These are phyloP conservation scores for Psilocybe azurescens DNA, from an alignment of 768 basidiomycete genomes.

Conservation along the genomic window DNA sequence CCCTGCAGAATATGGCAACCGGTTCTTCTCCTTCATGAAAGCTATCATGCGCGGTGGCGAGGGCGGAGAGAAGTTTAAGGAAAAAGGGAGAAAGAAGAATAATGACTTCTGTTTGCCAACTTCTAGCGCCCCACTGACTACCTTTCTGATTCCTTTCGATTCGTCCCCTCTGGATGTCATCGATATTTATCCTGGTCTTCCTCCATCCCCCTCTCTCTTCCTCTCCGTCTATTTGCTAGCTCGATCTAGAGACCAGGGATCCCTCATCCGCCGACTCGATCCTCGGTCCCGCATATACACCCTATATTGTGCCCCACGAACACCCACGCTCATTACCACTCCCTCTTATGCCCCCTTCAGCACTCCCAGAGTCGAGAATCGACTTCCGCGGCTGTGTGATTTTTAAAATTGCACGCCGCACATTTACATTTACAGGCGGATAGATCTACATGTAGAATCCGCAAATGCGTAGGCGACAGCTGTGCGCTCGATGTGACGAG, in stretches of 20 bases:
- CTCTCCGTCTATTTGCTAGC: not conserved
- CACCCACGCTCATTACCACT: not conserved
- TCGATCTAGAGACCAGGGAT: not conserved
- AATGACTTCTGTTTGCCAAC: not conserved
- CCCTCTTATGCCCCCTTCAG: not conserved
- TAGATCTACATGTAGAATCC: no score
- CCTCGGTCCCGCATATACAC: not conserved
- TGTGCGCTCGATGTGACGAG: no score
- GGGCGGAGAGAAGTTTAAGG: conserved; percentile 51
- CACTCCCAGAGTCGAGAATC: no score
- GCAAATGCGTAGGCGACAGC: no score
- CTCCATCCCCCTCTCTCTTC: not conserved
- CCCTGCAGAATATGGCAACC: conserved; percentile 83
- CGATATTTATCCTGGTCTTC: not conserved
- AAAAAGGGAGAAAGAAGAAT: conserved; percentile 7
- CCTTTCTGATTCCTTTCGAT: not conserved
- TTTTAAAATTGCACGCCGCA: no score
- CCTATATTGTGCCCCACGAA: not conserved
- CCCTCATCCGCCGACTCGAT: no score
- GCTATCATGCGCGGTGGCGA: conserved; percentile 85
- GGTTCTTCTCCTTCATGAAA: conserved; percentile 89
- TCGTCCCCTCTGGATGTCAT: not conserved
- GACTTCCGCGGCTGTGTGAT: no score
- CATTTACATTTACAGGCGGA: no score
- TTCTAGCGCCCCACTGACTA: not conserved